Base-by-base conservation (phyloP, 2,329 filamentous ascomycete genomes). In the Bipolaris bicolor region DNA sequence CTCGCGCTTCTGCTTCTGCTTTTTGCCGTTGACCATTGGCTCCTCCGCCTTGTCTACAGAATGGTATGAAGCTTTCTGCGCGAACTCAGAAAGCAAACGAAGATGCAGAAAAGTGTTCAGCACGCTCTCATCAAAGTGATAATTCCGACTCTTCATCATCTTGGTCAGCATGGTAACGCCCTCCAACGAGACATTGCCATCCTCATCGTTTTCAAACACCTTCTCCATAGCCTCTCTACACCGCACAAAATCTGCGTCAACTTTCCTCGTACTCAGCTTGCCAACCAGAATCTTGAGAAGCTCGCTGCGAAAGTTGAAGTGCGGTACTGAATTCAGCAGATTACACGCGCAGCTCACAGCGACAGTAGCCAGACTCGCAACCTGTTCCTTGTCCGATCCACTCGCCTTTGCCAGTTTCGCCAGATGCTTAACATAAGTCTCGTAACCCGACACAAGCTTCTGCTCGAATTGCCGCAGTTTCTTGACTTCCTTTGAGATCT, bases 231-330 rank as follows among this genome's bases (percentile, higher is more conserved):
- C 88, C 60, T 90, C 83, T 10, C 89, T 83, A 66, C 91, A 96
- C 74, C 91, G 93, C 61, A 84, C 76, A 64, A 92, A 95, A 61
- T 96, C 89, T 2, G 82, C 83, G 71, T 96, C 91, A 1, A 91
- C 79, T 52, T 84, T 85, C 65, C 87, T 86, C 55, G 83, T 85
- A 69, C 91, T 92, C 34, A 99, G 82, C 75, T 95, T 95, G 65
- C 88, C 87, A 20, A 97, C 88, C 13, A 99, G 74, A 56, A 98
- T 94, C 76, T 91, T 92, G 60, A 99, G 80, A 51, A 99, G 81
- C 51, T 99, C 94, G 47, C 83, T 85, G 39, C 95, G 89, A 77
- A 96, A 97, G 81, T 99, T 99, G 86, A 99, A 99, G 79, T 99
- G 96, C 3, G 95, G 91, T 0, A 97, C 92, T 1, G 89, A 83